Percentiles rank a stretch among this genome's conserved stretches.
phyloP scores from a whole-genome alignment of 306 rosid species.

The Dicorynia guianensis region DNA sequence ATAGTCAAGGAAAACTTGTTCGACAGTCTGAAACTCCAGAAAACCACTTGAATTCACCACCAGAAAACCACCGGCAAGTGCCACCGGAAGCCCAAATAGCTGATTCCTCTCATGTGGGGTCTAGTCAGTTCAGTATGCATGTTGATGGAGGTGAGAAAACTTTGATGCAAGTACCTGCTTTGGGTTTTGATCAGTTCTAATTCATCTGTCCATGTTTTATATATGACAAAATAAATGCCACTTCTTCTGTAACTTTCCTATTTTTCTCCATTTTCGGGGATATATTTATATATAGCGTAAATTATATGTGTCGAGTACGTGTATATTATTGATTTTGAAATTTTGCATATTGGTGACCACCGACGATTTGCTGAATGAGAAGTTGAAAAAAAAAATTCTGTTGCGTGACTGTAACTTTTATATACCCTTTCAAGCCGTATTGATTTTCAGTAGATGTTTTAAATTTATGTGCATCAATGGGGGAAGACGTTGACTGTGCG shows the following conservation, averaged over 20 bases:
- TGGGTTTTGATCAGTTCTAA: slow-evolving; percentile 70
- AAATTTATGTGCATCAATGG: slow-evolving; percentile 30
- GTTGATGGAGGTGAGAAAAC: slow-evolving; percentile 62
- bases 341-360: slow-evolving; percentile 55
- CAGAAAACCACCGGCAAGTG: slow-evolving; percentile 10
- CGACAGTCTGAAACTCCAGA: slow-evolving; percentile 46
- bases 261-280: not conserved
- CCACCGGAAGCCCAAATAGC: slow-evolving; percentile 19
- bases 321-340: slow-evolving; percentile 20
- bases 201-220: slow-evolving; percentile 48
- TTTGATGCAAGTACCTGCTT: slow-evolving; percentile 52
- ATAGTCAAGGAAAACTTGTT: slow-evolving; percentile 66
- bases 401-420: slow-evolving; percentile 17
- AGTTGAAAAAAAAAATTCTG: slow-evolving; percentile 16
- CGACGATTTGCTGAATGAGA: slow-evolving; percentile 61
- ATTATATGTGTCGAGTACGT: slow-evolving; percentile 38
- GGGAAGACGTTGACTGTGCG: slow-evolving; percentile 38
- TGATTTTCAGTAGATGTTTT: not conserved
- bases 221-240: slow-evolving; percentile 34
- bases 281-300: slow-evolving; percentile 28
- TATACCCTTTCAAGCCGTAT: slow-evolving; percentile 1
- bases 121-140: slow-evolving; percentile 42
- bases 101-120: slow-evolving; percentile 47
- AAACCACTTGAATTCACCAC: slow-evolving; percentile 2
- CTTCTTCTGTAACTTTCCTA: slow-evolving; percentile 32